Evolutionary conservation across 2,329 filamentous ascomycete species (phyloP), one percentile per base, ranked within the genome.

Genomic region (Cladorrhinum sp.): DNA sequence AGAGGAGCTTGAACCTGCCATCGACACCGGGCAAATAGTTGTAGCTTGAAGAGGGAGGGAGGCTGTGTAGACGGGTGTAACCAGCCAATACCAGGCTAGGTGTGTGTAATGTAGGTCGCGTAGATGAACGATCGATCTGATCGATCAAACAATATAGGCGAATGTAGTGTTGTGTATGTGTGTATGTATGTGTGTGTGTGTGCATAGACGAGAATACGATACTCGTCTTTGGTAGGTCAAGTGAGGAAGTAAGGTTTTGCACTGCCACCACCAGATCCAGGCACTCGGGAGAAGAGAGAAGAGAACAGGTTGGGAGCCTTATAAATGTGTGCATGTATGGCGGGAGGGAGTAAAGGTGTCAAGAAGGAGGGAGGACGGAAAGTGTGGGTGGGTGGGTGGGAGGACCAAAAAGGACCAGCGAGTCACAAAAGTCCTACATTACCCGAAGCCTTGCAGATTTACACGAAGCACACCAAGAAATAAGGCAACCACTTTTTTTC

Each of bases 261-360:
- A 65, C 63, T 60, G 63, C 63, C 63, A 63, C 63, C 59, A 53
- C 63, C 51, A 58, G 50, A 25, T 62, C 38, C 38, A 50, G 27
- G 41, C 23, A 51, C 20, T 27, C 20, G 18, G 50, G 50, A 50
- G n/a, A n/a, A n/a, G n/a, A n/a, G n/a, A n/a, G n/a, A n/a, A n/a
- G n/a, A n/a, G n/a, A n/a, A n/a, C n/a, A n/a, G n/a, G n/a, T n/a
- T n/a, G n/a, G n/a, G n/a, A n/a, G 25, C 22, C 20, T 45, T 18
- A 48, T 45, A 48, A 22, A 8, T 29, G 25, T 27, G 61, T 41
- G 62, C 59, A 22, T 24, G 48, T 8, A 8, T 27, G 29, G 5
- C n/a, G n/a, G n/a, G n/a, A n/a, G n/a, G n/a, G n/a, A n/a, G n/a
- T n/a, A n/a, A n/a, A n/a, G n/a, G n/a, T n/a, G n/a, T n/a, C n/a